Conservation (phyloP, 306 rosid species). For the Inga laurina region DNA sequence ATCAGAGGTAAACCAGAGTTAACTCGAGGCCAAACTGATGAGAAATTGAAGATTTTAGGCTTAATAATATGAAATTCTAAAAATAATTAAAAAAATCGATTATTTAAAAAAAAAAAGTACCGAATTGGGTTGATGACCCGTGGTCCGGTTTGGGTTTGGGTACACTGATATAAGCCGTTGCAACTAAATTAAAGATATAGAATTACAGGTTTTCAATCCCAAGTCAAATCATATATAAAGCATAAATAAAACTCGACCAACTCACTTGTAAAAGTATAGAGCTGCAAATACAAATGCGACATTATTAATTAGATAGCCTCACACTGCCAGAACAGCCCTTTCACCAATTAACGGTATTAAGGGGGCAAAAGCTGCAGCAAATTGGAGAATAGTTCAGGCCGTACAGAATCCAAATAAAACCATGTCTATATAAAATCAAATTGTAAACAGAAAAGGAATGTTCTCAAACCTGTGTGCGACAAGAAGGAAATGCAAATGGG, state of each 20-base stretch:
- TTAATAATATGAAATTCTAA: too few relatives aligned
- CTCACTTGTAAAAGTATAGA: conserved; percentile 64
- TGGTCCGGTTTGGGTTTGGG: too few relatives aligned
- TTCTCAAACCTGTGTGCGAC: conserved; percentile 47
- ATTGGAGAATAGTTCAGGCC: not conserved
- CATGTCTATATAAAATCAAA: not conserved
- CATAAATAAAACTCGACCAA: conserved; percentile 1
- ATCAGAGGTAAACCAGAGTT: too few relatives aligned
- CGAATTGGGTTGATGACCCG: too few relatives aligned
- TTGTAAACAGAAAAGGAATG: not conserved
- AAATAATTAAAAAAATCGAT: too few relatives aligned
- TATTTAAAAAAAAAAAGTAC: too few relatives aligned
- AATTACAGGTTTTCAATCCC: not conserved
- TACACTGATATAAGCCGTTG: too few relatives aligned
- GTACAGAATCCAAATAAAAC: not conserved
- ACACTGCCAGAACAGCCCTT: conserved; percentile 65
- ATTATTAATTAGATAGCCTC: conserved; percentile 70
- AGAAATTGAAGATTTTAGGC: too few relatives aligned
- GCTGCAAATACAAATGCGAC: conserved; percentile 70
- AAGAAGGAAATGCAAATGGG: conserved; percentile 60
- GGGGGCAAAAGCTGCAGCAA: conserved; percentile 49
- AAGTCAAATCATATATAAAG: conserved; percentile 6
- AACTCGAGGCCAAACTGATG: too few relatives aligned
- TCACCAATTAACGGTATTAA: conserved; percentile 51
- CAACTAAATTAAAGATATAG: not conserved